phyloP scores from a whole-genome alignment of 768 basidiomycete genomes.

The Lentinula sp. region DNA sequence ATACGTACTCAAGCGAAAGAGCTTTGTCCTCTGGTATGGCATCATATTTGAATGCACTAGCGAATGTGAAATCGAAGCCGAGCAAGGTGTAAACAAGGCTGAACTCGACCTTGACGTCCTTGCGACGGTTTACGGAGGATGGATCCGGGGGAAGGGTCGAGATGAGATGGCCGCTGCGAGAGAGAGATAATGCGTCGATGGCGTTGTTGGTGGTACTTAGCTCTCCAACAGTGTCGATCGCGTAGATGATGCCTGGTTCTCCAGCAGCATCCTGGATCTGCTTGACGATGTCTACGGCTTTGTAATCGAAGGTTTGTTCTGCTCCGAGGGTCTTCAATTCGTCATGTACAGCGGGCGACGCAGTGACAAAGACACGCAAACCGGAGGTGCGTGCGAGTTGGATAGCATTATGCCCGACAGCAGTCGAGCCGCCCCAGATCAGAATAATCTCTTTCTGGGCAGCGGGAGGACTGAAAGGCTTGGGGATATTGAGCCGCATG shows the following conservation, averaged over 20 bases:
- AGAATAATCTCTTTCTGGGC: background rate
- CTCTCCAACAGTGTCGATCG: background rate
- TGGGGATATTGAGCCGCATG: constrained; percentile 2
- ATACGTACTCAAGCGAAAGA: background rate
- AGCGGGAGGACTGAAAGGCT: background rate
- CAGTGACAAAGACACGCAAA: constrained; percentile 2
- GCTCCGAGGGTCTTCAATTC: constrained; percentile 4
- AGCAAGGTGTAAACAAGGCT: constrained; percentile 1
- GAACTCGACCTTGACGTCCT: constrained; percentile 4
- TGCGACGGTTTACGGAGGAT: background rate
- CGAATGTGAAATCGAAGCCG: background rate
- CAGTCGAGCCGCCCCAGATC: constrained; percentile 5
- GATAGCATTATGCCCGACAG: constrained; percentile 3
- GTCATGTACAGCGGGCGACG: background rate
- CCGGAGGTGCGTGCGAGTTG: constrained; percentile 1
- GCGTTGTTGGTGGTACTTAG: background rate
- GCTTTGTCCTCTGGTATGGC: constrained; percentile 3
- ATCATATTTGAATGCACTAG: background rate
- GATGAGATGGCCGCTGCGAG: background rate
- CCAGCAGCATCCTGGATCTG: constrained; percentile 3
- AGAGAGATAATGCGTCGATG: background rate
- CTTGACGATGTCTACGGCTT: background rate
- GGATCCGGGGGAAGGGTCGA: constrained; percentile 1
- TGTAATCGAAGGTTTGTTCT: background rate
- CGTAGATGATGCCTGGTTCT: background rate